Conservation (phyloP, 192 early-diverging fungal genomes). For the Backusella westeae region DNA sequence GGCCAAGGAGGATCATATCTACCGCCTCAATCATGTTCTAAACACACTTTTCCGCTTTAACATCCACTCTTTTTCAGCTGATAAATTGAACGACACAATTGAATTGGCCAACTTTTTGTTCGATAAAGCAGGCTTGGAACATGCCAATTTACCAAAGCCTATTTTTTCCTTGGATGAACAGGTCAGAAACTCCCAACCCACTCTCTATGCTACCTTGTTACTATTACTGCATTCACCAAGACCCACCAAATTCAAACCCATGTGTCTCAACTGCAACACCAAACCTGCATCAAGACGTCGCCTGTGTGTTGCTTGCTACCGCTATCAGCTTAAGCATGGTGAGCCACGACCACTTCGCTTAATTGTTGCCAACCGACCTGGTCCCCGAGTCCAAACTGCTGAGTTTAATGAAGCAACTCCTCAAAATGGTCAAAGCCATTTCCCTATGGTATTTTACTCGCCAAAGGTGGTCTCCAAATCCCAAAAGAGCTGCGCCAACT, state of each 20-base stretch:
- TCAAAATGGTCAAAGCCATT: neutral
- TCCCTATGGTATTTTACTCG: slow-evolving; percentile 16
- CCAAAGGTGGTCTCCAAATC: neutral
- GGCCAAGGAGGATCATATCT: slow-evolving; percentile 35
- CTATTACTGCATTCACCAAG: slow-evolving; percentile 24
- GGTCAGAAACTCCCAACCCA: neutral
- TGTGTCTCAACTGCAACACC: slow-evolving; percentile 29
- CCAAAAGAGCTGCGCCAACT: slow-evolving; percentile 27
- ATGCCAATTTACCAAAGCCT: slow-evolving; percentile 8
- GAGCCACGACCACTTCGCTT: slow-evolving; percentile 21
- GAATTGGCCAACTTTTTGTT: slow-evolving; percentile 25
- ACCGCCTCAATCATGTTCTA: slow-evolving; percentile 32
- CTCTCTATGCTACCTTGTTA: slow-evolving; percentile 13
- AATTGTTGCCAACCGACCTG: slow-evolving; percentile 29
- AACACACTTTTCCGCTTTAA: slow-evolving; percentile 36
- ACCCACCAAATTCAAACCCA: slow-evolving; percentile 26
- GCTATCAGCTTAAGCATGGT: slow-evolving; percentile 33
- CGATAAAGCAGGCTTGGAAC: slow-evolving; percentile 15
- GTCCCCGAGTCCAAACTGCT: neutral
- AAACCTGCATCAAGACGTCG: slow-evolving; percentile 31
- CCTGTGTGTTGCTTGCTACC: slow-evolving; percentile 35
- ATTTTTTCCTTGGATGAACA: neutral
- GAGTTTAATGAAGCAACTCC: neutral
- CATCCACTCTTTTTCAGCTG: slow-evolving; percentile 19
- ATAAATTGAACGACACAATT: slow-evolving; percentile 9